Conservation (phyloP, 345 rosid species). For the Populus davidiana region DNA sequence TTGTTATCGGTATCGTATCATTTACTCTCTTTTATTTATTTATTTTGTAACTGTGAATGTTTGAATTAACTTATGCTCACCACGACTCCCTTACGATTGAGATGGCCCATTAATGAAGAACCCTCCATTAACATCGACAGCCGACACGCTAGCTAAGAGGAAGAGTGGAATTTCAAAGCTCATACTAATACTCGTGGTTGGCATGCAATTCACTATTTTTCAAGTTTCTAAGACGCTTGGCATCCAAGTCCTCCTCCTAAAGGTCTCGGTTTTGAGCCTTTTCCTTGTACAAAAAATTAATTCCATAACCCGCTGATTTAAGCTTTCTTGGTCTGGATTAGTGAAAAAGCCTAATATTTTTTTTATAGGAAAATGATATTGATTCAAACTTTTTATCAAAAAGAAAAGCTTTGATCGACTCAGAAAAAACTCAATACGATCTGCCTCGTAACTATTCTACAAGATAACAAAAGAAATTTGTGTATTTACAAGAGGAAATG, state of each 20-base stretch:
- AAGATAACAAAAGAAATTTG: background rate
- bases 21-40: no score
- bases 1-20: no score
- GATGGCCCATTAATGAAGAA: background rate
- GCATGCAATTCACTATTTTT: background rate
- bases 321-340: no score
- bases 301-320: no score
- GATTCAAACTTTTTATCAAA: no score
- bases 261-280: background rate
- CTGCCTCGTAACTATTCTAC: no score
- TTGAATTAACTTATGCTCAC: rapidly evolving
- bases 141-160: background rate
- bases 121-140: background rate
- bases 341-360: no score
- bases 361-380: no score
- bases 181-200: background rate
- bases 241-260: background rate
- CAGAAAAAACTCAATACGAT: no score
- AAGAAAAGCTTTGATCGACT: no score
- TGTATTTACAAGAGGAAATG: background rate
- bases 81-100: background rate
- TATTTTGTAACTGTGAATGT: no score
- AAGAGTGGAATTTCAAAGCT: background rate
- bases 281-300: background rate
- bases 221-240: background rate